Evolutionary conservation across 73 alveolate species (phyloP), one percentile per base, ranked within the genome.

Genomic region (Breviolum minutum): DNA sequence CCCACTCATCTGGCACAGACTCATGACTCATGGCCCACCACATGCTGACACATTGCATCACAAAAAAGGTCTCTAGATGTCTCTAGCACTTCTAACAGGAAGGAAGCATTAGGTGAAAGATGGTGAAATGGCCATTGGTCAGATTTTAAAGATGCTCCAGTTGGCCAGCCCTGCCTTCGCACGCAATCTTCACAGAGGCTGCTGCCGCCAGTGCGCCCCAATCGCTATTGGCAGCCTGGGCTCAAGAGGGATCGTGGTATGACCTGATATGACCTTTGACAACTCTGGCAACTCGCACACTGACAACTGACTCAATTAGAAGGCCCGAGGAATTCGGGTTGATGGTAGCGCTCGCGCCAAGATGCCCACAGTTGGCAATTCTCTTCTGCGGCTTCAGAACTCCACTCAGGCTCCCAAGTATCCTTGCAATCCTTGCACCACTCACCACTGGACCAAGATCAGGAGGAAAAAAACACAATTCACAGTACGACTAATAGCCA

Each of bases 331-430:
- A 0, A 14, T 24, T 77, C 87, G 54, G 54, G 54, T 40, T 40
- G 54, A 40, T 3, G 24, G 30, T 11, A 20, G 10, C 79, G 16
- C 16, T 63, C 11, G 66, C 29, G 64, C 63, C 97, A 70, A 60
- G 98, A 30, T 20, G 68, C 98, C 98, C 98, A 92, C 66, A 71
- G 70, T 40, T 73, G 27, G 60, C 98, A 92, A 64, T 92, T 92
- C n/a, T 92, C 98, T 30, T 27, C 98, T 24, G 98, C 69, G 69
- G 29, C 48, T 13, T 60, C 61, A 8, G 98, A 60, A 81, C 98
- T 76, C 98, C 98, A 92, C 40, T 92, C 91, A 40, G 98, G 98
- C 80, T 60, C 82, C 98, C 98, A 92, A 20, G 81, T 76, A 81
- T 92, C 98, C 40, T 76, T 29, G 40, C 98, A 92, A 40, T 73